Evolutionary conservation across 2,329 filamentous ascomycete species (phyloP).

Genomic region (Fusarium sp.): DNA sequence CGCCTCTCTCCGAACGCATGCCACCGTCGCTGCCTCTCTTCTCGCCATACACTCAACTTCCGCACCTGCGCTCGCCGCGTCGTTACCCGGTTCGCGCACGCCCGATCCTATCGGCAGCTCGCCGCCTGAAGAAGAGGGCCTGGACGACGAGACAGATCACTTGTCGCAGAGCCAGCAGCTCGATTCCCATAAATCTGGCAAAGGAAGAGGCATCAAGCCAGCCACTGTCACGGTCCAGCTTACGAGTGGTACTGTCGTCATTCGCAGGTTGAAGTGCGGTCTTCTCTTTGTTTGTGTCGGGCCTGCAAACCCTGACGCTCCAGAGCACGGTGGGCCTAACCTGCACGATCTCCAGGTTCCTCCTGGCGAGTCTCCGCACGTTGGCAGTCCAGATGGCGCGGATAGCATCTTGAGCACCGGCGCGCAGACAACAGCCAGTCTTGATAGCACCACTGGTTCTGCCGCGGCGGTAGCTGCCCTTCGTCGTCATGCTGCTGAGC

Average conservation of each 20-base stretch:
- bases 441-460: constrained; percentile 53
- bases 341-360: constrained; percentile 37
- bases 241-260: constrained; percentile 67
- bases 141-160: constrained; percentile 45
- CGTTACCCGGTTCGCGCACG: constrained; percentile 53
- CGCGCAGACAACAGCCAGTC: constrained; percentile 57
- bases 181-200: constrained; percentile 31
- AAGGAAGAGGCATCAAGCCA: constrained; percentile 48
- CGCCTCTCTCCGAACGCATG: constrained; percentile 69
- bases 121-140: constrained; percentile 40
- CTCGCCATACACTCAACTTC: constrained; percentile 67
- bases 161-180: constrained; percentile 43
- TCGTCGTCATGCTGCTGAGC: constrained; percentile 67
- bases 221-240: constrained; percentile 69
- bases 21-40: constrained; percentile 71
- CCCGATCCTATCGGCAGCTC: constrained; percentile 43
- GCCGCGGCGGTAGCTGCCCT: constrained; percentile 62
- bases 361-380: constrained; percentile 50
- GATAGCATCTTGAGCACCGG: constrained; percentile 61
- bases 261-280: constrained; percentile 67
- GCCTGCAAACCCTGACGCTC: constrained; percentile 51
- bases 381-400: constrained; percentile 56
- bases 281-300: constrained; percentile 72
- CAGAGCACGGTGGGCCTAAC: constrained; percentile 33
- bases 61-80: constrained; percentile 55